Evolutionary conservation across 2,329 filamentous ascomycete genomes (phyloP), one percentile per base, ranked within the genome.

Genomic region (Dothiorella sarmentorum): DNA sequence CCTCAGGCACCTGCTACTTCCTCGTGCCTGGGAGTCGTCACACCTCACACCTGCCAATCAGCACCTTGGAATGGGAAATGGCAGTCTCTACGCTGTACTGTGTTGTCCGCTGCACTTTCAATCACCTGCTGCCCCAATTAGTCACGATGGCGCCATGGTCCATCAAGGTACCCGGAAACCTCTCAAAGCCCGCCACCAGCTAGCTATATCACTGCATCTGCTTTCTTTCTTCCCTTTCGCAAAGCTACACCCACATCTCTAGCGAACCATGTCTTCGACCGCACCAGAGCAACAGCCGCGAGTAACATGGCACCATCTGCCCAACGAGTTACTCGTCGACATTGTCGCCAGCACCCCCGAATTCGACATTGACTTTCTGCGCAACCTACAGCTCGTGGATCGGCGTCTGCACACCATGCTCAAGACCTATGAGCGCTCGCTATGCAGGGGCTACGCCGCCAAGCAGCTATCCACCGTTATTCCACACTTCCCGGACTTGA

Each of bases 111-210:
- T 13, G 24, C 7, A 6, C 17, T n/a, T 7, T 17, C 27, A 35
- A 13, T 51, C 17, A 29, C 51, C 37, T 43, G 13, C 27, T 43
- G 26, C 37, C 3, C 27, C 38, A 11, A 35, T 56, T 44, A 44
- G 37, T 56, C 52, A 56, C 52, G 7, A 56, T 56, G 52, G 5
- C 20, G n/a, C 33, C 7, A 20, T 20, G n/a, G 27, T 44, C 52
- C 52, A 56, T 56, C 52, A 56, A 43, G 52, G 52, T 56, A 56
- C 26, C 37, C 44, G 24, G 29, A 55, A 9, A 27, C 24, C 10
- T n/a, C n/a, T 9, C 24, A 6, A 38, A n/a, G n/a, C n/a, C 26
- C 6, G 2, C 49, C 33, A 55, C 37, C 37, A 33, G 17, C 37
- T 26, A 33, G 17, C 24, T 37, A 27, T 38, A 26, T 26, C n/a